These are phyloP conservation scores for Silene latifolia DNA, from an alignment of 148 eudicot genomes.

Conservation along the genomic window DNA sequence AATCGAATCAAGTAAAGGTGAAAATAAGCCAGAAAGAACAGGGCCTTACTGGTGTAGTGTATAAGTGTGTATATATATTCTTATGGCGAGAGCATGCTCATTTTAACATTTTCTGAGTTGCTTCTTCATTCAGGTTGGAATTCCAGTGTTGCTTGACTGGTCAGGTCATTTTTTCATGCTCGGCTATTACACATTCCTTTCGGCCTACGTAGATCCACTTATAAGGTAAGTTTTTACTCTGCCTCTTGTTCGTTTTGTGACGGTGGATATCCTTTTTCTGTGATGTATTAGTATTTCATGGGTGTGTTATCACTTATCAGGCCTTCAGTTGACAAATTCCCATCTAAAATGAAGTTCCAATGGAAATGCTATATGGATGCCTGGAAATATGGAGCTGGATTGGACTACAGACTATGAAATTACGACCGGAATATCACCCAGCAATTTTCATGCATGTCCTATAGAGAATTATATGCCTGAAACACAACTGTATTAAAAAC, in stretches of 20 bases:
- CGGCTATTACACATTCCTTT: conserved; percentile 82
- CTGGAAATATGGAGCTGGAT: conserved; percentile 92
- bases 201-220: conserved; percentile 59
- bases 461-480: background rate
- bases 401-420: conserved; percentile 55
- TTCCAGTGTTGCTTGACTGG: conserved; percentile 85
- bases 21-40: no score
- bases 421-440: background rate
- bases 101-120: background rate
- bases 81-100: no score
- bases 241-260: background rate
- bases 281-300: background rate
- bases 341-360: conserved; percentile 54
- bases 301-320: conserved; percentile 38
- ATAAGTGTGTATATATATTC: no score
- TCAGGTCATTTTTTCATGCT: conserved; percentile 83
- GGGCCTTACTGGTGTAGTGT: no score
- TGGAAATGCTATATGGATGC: conserved; percentile 86
- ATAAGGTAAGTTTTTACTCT: conserved; percentile 47
- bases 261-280: background rate
- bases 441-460: background rate
- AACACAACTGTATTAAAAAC: background rate
- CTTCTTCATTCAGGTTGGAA: conserved; percentile 63
- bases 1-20: no score
- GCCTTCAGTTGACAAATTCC: conserved; percentile 52